Percentiles rank a stretch among this genome's conserved stretches.
Evolutionary conservation across 257 asterid genomes (phyloP).

Genomic region (Lantana camara): DNA sequence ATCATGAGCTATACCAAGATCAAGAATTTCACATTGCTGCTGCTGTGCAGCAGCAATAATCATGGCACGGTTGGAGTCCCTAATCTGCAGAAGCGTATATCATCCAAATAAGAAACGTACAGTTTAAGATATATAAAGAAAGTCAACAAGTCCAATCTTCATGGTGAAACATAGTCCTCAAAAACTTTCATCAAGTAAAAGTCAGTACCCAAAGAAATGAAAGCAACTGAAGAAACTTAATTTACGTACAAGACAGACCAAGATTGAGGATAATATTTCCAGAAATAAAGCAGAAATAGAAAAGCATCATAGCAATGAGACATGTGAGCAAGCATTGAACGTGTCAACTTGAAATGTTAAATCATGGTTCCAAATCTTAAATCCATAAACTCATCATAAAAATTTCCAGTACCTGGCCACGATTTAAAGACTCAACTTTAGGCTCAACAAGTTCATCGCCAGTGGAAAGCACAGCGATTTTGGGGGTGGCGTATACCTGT

Average conservation of each 20-base stretch:
- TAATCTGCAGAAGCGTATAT: constrained; percentile 55
- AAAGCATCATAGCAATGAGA: not conserved
- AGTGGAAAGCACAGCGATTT: constrained; percentile 84
- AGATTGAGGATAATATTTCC: too few relatives aligned
- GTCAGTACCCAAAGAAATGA: not conserved
- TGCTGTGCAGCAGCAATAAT: constrained; percentile 72
- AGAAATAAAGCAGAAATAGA: too few relatives aligned
- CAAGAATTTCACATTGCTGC: constrained; percentile 77
- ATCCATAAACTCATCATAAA: not conserved
- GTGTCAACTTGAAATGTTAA: not conserved
- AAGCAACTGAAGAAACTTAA: not conserved
- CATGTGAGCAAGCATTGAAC: constrained; percentile 5
- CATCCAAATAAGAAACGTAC: constrained; percentile 16
- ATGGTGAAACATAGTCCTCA: not conserved
- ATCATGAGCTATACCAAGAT: constrained; percentile 90
- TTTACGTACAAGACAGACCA: not conserved
- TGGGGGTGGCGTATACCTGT: constrained; percentile 76
- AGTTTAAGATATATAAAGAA: constrained; percentile 8
- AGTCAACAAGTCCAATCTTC: constrained; percentile 7
- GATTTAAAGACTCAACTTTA: constrained; percentile 46
- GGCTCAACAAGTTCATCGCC: constrained; percentile 99
- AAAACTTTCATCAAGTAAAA: constrained; percentile 14
- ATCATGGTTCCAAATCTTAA: constrained; percentile 21
- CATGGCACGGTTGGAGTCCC: constrained; percentile 99
- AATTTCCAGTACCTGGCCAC: constrained; percentile 76